Percentiles rank a stretch among this genome's conserved stretches.
These are phyloP conservation scores for Pleurotus ostreatus DNA, from an alignment of 768 basidiomycete genomes.

Conservation along the genomic window DNA sequence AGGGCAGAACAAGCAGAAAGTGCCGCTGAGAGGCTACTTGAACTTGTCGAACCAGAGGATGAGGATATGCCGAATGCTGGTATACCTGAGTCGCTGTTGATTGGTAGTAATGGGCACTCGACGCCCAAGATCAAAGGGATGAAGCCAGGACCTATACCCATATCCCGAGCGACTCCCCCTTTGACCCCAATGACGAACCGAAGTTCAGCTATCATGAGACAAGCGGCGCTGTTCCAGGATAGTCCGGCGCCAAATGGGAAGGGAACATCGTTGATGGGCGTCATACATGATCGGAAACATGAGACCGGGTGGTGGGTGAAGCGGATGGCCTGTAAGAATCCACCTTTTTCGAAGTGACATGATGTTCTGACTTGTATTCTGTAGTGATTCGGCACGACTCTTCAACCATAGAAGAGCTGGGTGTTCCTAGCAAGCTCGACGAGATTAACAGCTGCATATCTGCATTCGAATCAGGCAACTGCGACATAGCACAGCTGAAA, in stretches of 20 bases:
- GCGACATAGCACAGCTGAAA: conserved; percentile 54
- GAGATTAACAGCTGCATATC: conserved; percentile 53
- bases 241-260: conserved; percentile 62
- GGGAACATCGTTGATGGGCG: conserved; percentile 61
- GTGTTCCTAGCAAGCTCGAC: conserved; percentile 19
- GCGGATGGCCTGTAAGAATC: conserved; percentile 57
- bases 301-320: conserved; percentile 86
- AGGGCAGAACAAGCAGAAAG: conserved; percentile 93
- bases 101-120: conserved; percentile 31
- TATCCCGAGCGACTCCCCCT: conserved; percentile 34
- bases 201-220: conserved; percentile 56
- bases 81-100: conserved; percentile 51
- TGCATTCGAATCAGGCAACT: conserved; percentile 49
- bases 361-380: conserved; percentile 12
- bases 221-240: conserved; percentile 77
- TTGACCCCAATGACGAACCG: conserved; percentile 60
- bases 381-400: conserved; percentile 20
- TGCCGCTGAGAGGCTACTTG: conserved; percentile 82
- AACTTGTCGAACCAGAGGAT: conserved; percentile 80
- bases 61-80: conserved; percentile 47
- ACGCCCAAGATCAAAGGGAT: conserved; percentile 35
- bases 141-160: conserved; percentile 33
- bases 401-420: not conserved
- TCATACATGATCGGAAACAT: conserved; percentile 60
- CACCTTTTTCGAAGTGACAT: not conserved